Percentiles rank a stretch among this genome's conserved stretches.
Evolutionary conservation across 108 stramenopile genomes (phyloP).

Genomic region (Cyclotella cryptica): DNA sequence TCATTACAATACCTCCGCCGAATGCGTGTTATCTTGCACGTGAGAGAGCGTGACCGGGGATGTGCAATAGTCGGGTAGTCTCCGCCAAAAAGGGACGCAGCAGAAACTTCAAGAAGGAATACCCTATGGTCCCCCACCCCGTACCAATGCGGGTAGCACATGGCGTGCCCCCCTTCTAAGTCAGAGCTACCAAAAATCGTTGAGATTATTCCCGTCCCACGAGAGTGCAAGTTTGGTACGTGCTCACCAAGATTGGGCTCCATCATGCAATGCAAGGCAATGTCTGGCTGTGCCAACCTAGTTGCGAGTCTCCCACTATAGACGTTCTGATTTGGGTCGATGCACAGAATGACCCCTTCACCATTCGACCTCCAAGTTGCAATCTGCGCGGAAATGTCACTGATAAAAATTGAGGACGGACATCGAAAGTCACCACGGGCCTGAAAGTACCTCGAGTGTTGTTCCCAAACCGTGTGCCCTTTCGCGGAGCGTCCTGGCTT

Average conservation of each 20-base stretch:
- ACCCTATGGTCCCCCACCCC: too few relatives aligned
- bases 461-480: constrained; percentile 1
- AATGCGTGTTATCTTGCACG: not conserved
- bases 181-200: constrained; percentile 1
- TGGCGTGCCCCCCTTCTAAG: not conserved
- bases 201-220: too few relatives aligned
- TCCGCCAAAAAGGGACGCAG: too few relatives aligned
- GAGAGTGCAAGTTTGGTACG: too few relatives aligned
- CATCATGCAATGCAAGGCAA: not conserved
- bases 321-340: not conserved
- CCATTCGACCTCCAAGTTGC: not conserved
- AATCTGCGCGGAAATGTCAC: not conserved
- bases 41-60: too few relatives aligned
- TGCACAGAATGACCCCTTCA: too few relatives aligned
- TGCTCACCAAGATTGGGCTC: too few relatives aligned
- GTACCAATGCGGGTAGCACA: too few relatives aligned
- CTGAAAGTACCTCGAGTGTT: not conserved
- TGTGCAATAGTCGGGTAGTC: too few relatives aligned
- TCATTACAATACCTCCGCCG: not conserved
- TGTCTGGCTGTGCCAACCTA: not conserved
- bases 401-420: not conserved
- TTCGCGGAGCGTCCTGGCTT: too few relatives aligned
- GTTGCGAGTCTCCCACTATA: not conserved
- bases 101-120: too few relatives aligned
- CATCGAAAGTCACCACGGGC: too few relatives aligned